These are phyloP conservation scores for Russula earlei DNA, from an alignment of 768 basidiomycete genomes.

Conservation along the genomic window DNA sequence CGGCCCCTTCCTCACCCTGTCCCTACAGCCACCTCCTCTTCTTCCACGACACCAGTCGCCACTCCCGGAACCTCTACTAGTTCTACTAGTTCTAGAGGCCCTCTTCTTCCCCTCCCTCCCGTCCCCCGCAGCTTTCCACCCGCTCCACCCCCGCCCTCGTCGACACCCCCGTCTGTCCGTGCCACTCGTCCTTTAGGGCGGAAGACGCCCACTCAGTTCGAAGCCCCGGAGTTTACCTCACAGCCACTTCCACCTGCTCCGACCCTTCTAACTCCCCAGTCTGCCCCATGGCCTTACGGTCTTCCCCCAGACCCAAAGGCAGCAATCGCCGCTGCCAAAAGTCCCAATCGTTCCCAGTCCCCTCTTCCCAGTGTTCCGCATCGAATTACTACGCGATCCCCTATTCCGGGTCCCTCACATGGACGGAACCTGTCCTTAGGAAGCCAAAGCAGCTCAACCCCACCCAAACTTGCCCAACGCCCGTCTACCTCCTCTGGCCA, in stretches of 20 bases:
- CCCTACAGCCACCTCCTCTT: constrained; percentile 6
- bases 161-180: constrained; percentile 29
- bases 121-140: constrained; percentile 55
- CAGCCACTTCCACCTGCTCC: constrained; percentile 30
- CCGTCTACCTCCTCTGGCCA: constrained; percentile 33
- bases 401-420: constrained; percentile 31
- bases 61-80: constrained; percentile 29
- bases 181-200: constrained; percentile 27
- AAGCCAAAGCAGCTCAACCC: constrained; percentile 5
- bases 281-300: constrained; percentile 31
- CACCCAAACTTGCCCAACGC: constrained; percentile 31
- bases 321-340: constrained; percentile 34
- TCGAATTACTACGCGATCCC: constrained; percentile 26
- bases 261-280: constrained; percentile 23
- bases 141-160: constrained; percentile 17
- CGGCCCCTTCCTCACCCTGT: constrained; percentile 44
- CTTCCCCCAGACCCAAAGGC: constrained; percentile 56
- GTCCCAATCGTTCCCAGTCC: constrained; percentile 27
- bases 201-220: constrained; percentile 50
- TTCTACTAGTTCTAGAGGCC: constrained; percentile 34
- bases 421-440: constrained; percentile 46
- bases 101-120: constrained; percentile 60
- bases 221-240: constrained; percentile 33
- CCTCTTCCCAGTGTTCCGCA: constrained; percentile 32
- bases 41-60: constrained; percentile 27